These are phyloP conservation scores for Lithocarpus polystachyus DNA, from an alignment of 306 rosid species.

Conservation along the genomic window DNA sequence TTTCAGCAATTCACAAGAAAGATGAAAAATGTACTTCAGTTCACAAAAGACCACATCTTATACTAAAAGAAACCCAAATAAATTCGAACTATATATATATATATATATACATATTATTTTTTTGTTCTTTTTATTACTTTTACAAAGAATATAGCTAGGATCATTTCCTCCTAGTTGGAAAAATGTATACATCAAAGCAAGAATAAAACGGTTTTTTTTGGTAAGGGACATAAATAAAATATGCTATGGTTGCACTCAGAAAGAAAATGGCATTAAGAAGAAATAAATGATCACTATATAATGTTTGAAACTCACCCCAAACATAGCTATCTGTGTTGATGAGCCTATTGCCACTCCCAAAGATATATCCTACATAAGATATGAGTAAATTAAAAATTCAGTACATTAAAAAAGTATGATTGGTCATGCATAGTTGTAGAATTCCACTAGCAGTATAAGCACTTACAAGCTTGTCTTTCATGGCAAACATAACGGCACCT, in stretches of 20 bases:
- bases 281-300: not conserved
- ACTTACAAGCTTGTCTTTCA: slow-evolving; percentile 83
- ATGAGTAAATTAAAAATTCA: not conserved
- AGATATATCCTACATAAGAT: slow-evolving; percentile 57
- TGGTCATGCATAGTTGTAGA: not conserved
- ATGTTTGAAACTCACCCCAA: slow-evolving; percentile 43
- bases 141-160: not conserved
- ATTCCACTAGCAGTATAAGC: slow-evolving; percentile 1
- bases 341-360: slow-evolving; percentile 84
- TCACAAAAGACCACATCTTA: not conserved
- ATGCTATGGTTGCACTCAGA: not conserved
- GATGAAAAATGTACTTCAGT: not conserved
- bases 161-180: not conserved
- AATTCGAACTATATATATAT: not conserved
- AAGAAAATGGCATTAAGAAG: not conserved
- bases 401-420: not conserved
- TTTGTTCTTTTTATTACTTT: not conserved
- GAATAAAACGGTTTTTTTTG: not conserved
- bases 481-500: slow-evolving; percentile 78
- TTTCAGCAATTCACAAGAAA: not conserved
- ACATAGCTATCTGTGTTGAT: slow-evolving; percentile 77
- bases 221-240: not conserved
- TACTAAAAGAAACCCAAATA: not conserved
- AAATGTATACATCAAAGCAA: not conserved
- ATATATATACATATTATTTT: not conserved